A percentile compares a stretch with the other conserved stretches of the same genome.
Evolutionary conservation across 2,329 filamentous ascomycete genomes (phyloP).

Genomic region (Harringtonia aguacate): DNA sequence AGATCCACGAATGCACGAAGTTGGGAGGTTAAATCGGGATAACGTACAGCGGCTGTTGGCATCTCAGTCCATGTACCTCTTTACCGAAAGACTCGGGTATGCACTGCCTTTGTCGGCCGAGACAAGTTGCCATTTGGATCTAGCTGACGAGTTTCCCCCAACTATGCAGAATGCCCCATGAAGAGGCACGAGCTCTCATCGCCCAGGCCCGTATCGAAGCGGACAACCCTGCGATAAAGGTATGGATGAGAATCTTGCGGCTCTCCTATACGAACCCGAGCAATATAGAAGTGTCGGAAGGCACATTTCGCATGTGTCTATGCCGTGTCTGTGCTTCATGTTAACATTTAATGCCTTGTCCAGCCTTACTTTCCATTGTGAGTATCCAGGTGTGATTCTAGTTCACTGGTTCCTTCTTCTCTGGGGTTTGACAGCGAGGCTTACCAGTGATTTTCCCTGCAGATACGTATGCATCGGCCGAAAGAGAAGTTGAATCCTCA

Average conservation of each 20-base stretch:
- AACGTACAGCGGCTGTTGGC: slow-evolving; percentile 44
- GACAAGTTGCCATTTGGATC: neutral
- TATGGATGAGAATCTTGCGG: slow-evolving; percentile 16
- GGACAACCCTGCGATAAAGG: slow-evolving; percentile 43
- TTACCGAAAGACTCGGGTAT: slow-evolving; percentile 38
- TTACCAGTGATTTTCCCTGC: too few species aligned
- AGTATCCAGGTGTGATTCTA: slow-evolving; percentile 9
- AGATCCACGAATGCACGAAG: slow-evolving; percentile 41
- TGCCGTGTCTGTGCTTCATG: neutral
- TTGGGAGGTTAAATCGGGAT: slow-evolving; percentile 41
- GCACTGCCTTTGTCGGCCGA: neutral
- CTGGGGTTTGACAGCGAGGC: neutral
- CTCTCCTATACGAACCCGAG: too few species aligned
- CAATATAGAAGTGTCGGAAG: too few species aligned
- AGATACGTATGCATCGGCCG: slow-evolving; percentile 54
- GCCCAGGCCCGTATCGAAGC: slow-evolving; percentile 45
- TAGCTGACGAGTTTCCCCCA: slow-evolving; percentile 1
- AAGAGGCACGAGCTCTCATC: slow-evolving; percentile 47
- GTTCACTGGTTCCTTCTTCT: neutral
- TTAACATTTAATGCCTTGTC: neutral
- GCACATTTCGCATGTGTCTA: neutral
- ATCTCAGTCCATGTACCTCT: slow-evolving; percentile 45
- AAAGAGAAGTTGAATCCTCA: slow-evolving; percentile 30
- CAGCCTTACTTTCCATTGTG: slow-evolving; percentile 53
- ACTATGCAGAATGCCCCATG: slow-evolving; percentile 39